Base-by-base conservation (phyloP, 2,329 filamentous ascomycete species). In the Chalaropsis thielavioides region DNA sequence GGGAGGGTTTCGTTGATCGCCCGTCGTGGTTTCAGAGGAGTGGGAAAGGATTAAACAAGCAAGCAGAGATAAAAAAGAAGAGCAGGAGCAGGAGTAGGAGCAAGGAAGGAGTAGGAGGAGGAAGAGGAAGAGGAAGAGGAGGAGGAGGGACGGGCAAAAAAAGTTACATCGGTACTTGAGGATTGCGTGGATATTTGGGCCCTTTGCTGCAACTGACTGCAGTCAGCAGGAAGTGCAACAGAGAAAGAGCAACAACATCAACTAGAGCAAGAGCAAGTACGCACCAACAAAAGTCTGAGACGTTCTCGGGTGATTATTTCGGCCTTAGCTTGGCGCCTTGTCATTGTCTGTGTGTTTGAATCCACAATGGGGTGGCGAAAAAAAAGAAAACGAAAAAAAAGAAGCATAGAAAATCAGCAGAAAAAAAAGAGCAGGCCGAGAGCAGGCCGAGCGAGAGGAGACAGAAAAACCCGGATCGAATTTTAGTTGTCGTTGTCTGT, bases 301-400 rank as follows among this genome's bases (percentile, higher is more conserved):
- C 51, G 51, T 58, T n/a, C 27, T 58, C 51, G 51, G 51, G 51
- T 58, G 51, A 24, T 58, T 58, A 58, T 58, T 58, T 58, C 51
- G 51, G 51, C 51, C 51, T n/a, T 58, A 58, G 51, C 51, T 58
- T 58, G 51, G 51, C 31, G 51, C 27, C 51, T 58, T 58, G 51
- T 58, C 51, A 58, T 58, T 58, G 27, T 58, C 51, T 58, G 51
- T 35, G 51, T 35, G 6, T 8, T 35, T 58, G 51, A 58, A 58
- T 58, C 51, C 51, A 58, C 51, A 31, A 58, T 3, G n/a, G 4
- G 51, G 51, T 58, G 51, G 51, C 51, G 22, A 46, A 46, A 46
- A n/a, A 58, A n/a, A 27, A 56, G 51, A 15, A 15, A n/a, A n/a
- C n/a, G 51, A 22, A 56, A 2, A 31, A n/a, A n/a, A 58, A 22